Base-by-base conservation (phyloP, 371 early-diverging fungal genomes). In the Capillidium heterosporum region DNA sequence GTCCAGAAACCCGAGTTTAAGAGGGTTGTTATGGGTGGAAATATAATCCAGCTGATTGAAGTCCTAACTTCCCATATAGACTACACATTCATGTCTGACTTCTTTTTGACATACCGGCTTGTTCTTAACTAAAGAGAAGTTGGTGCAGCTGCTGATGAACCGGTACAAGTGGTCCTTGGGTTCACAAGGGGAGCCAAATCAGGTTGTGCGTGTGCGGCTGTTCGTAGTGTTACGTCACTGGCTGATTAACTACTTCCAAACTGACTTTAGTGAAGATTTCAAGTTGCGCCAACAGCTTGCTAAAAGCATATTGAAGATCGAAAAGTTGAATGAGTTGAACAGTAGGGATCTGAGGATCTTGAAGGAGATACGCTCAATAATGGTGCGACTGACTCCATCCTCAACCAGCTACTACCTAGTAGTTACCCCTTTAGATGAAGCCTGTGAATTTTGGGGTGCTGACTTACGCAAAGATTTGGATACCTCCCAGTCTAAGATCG, bases 211-310 rank as follows among this genome's bases (percentile, higher is more conserved):
- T n/a, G 73, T 82, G 46, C 69, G 82, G 54, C 73, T 76, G 1
- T 82, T 80, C 69, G 79, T 82, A 10, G 73, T 75, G 15, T 55
- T 82, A 49, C 71, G 82, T 26, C 80, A 80, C 44, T 82, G 82
- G 82, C 57, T 82, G 41, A 60, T 75, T 5, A 79, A 80, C 52
- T 80, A 80, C 55, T 82, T 76, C 56, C 64, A 73, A 17, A 73
- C 72, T 54, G 82, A 82, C 56, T 82, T 82, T 62, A 68, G 72
- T 48, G 71, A 69, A 1, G 71, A 64, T 26, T 67, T 68, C n/a
- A 65, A 68, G 0, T 59, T 81, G 10, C 71, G 79, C 1, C 49
- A 64, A 4, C 65, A 59, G 1, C 50, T 78, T 2, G 69, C 71
- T 4, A 55, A 60, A 11, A 71, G 69, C 43, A 59, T 81, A 10